Percentiles rank a stretch among this genome's conserved stretches.
These are phyloP conservation scores for Chalaropsis ovoidea DNA, from an alignment of 2,329 filamentous ascomycete species.

Conservation along the genomic window DNA sequence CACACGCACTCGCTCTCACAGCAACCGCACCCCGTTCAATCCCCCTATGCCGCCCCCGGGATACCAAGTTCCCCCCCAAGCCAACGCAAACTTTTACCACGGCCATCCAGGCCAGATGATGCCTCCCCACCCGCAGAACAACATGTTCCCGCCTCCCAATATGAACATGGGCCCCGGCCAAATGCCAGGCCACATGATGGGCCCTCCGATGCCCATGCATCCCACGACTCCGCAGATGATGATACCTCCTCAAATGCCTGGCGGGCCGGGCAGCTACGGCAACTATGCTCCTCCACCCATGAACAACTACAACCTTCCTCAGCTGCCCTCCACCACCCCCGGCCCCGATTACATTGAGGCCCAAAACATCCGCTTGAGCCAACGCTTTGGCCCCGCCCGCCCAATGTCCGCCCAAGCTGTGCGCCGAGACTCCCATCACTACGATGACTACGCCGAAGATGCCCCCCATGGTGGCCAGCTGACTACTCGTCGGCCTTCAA, in stretches of 20 bases:
- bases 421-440: conserved; percentile 21
- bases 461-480: conserved; percentile 14
- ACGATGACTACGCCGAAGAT: conserved; percentile 18
- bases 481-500: conserved; percentile 17
- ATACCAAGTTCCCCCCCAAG: not conserved
- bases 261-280: conserved; percentile 4
- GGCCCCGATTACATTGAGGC: conserved; percentile 17
- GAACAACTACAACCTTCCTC: conserved; percentile 21
- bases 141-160: conserved; percentile 21
- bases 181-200: conserved; percentile 19
- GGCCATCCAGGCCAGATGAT: conserved; percentile 19
- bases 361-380: conserved; percentile 18
- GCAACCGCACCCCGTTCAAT: conserved; percentile 21
- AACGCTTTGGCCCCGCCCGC: conserved; percentile 19
- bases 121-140: conserved; percentile 11
- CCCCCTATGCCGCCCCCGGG: conserved; percentile 10
- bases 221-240: conserved; percentile 20
- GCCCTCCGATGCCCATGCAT: conserved; percentile 18
- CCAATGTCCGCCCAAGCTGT: conserved; percentile 21
- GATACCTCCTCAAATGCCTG: conserved; percentile 14
- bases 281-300: conserved; percentile 16
- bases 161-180: conserved; percentile 15
- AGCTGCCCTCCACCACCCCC: conserved; percentile 10
- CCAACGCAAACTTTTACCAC: conserved; percentile 18
- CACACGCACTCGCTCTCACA: conserved; percentile 23